These are phyloP conservation scores for Neocallimastix lanati DNA, from an alignment of 192 early-diverging fungal genomes.

Conservation along the genomic window DNA sequence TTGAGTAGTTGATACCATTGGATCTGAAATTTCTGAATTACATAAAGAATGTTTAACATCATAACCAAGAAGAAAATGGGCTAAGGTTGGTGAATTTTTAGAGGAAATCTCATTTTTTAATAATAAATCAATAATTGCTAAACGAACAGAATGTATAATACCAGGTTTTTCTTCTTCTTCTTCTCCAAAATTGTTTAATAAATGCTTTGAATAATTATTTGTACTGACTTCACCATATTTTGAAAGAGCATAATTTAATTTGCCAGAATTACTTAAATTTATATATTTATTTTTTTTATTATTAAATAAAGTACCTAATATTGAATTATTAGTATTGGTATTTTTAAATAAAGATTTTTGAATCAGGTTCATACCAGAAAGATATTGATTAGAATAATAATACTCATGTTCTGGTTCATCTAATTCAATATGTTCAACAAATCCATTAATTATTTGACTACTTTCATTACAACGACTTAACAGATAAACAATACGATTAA, in stretches of 20 bases:
- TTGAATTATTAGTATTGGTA: background rate
- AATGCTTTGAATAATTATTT: background rate
- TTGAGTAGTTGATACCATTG: conserved; percentile 9
- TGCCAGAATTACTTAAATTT: background rate
- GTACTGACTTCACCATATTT: background rate
- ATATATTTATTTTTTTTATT: background rate
- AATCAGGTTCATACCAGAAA: background rate
- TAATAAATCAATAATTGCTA: conserved; percentile 71
- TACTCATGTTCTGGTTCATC: conserved; percentile 24
- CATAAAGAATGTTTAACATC: conserved; percentile 21
- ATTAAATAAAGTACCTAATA: background rate
- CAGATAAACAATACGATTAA: conserved; percentile 58
- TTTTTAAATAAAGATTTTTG: background rate
- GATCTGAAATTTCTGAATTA: conserved; percentile 15
- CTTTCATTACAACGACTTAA: conserved; percentile 40
- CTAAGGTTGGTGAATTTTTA: conserved; percentile 46
- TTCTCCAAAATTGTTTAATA: background rate
- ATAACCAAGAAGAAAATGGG: conserved; percentile 83
- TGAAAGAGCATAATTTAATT: background rate
- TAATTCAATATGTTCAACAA: conserved; percentile 51
- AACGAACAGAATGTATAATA: conserved; percentile 37
- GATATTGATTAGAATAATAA: background rate
- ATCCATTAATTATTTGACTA: conserved; percentile 55
- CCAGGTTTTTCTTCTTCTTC: background rate
- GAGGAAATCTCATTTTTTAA: conserved; percentile 13